Base-by-base conservation (phyloP, 2,329 filamentous ascomycete genomes). In the Aspergillus alliaceus region DNA sequence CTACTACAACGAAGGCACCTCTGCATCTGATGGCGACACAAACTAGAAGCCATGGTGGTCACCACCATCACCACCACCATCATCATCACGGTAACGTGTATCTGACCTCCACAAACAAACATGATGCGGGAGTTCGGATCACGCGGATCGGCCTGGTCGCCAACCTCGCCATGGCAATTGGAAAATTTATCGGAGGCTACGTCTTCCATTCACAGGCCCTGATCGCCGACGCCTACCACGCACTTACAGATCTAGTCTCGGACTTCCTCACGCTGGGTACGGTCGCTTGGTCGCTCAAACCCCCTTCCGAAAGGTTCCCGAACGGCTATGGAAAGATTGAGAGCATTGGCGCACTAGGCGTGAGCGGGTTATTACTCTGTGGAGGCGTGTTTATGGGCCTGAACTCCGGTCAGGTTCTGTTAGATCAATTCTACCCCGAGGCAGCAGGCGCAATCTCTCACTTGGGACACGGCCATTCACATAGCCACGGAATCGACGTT, bases 261-360 rank as follows among this genome's bases (percentile, higher is more conserved):
- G 95, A 99, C 74, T 84, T 99, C 66, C 86, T 97, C 74, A 99
- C 95, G 1, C 84, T 99, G 20, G 90, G 91, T 15, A 99, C 95
- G 9, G 93, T 99, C 47, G 93, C 93, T 20, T 96, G 90, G 87
- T 96, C 93, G 58, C 78, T 98, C 59, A 91, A 90, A 67, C 88
- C 91, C 6, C 92, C 95, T 0, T 91, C 90, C 11, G 84, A 89
- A 54, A 84, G 84, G 39, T 99, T 96, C 71, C 95, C 95, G 2
- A 86, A 87, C 67, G 95, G 95, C 1, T 99, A 96, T 72, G 95
- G 95, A 71, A 99, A 99, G 79, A 85, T 99, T n/a, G 95, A 99
- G 80, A 96, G 92, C 68, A 78, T 99, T 70, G 95, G 95, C 20
- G 95, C 92, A 22, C 79, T 99, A 58, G 95, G 93, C 15, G 95